Base-by-base conservation (phyloP, 768 basidiomycete species). In the Calvatia gigantea region DNA sequence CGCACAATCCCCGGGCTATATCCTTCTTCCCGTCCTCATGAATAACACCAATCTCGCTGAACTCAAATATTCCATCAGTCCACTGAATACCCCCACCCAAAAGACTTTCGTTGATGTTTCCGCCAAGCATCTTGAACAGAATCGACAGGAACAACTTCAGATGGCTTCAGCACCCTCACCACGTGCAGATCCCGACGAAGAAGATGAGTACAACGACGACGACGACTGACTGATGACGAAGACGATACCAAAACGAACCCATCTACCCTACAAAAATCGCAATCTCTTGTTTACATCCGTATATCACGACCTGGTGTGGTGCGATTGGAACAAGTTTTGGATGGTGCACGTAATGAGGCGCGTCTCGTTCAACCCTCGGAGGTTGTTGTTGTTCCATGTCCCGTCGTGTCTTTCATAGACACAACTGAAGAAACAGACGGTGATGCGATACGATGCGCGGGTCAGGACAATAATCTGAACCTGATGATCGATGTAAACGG, bases 21-120 rank as follows among this genome's bases (percentile, higher is more conserved):
- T 89, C 28, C 79, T 92, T 51, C 73, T 97, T 44, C 95, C 95
- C 1, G 71, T 97, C 31, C 77, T 95, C 42, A 80, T 97, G 68
- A 97, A 98, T 73, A 95, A 96, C 70, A 94, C 95, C 7, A 78
- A 77, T n/a, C 80, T 91, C 3, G 75, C 77, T 11, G 77, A 79
- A 50, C 71, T 97, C 48, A 80, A 77, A 54, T 97, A 95, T 66
- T 85, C 85, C 3, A 68, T 94, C 6, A 80, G 83, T 1, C 84
- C 90, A 1, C 77, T 94, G 23, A 84, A 74, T 60, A 63, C 78
- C 68, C 61, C 64, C 49, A 65, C 70, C 25, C 71, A 74, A 23
- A 67, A 69, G 7, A 69, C 73, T 6, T 73, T 71, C 14, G 54
- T 83, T 25, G 84, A 88, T 47, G 66, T 91, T 47, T 75, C 74